A percentile compares a stretch with the other conserved stretches of the same genome.
Conservation (phyloP, 768 basidiomycete species). For the Tephrocybe sp. region DNA sequence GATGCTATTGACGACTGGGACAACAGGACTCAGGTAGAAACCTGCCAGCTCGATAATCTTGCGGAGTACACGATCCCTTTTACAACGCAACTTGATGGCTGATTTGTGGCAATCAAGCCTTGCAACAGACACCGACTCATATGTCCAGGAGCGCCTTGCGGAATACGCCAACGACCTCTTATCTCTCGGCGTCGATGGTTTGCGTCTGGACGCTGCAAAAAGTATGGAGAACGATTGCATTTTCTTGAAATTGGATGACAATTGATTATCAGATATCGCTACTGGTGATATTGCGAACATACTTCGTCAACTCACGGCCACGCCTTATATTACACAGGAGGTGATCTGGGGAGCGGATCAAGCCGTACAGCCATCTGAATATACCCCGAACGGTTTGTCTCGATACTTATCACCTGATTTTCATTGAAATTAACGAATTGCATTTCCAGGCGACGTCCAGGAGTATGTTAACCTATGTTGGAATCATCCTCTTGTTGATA, state of each 20-base stretch:
- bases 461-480: slow-evolving; percentile 39
- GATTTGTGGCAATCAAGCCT: slow-evolving; percentile 40
- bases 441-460: slow-evolving; percentile 55
- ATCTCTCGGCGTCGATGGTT: slow-evolving; percentile 60
- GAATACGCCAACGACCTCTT: slow-evolving; percentile 60
- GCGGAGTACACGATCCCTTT: slow-evolving; percentile 41
- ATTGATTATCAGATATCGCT: slow-evolving; percentile 45
- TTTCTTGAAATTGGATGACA: neutral
- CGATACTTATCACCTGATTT: neutral
- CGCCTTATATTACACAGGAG: slow-evolving; percentile 66
- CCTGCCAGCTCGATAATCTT: slow-evolving; percentile 49
- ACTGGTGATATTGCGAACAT: slow-evolving; percentile 56
- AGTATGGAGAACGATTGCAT: slow-evolving; percentile 33
- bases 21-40: slow-evolving; percentile 56
- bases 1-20: slow-evolving; percentile 58
- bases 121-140: slow-evolving; percentile 60
- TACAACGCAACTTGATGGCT: neutral
- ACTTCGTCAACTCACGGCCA: slow-evolving; percentile 35
- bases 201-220: slow-evolving; percentile 67
- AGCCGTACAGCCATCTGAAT: slow-evolving; percentile 56
- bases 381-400: slow-evolving; percentile 45
- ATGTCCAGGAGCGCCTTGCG: slow-evolving; percentile 56
- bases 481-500: neutral
- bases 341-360: slow-evolving; percentile 53
- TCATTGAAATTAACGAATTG: neutral